Conservation (phyloP, 2,329 filamentous ascomycete genomes). For the Fusarium chuoi region DNA sequence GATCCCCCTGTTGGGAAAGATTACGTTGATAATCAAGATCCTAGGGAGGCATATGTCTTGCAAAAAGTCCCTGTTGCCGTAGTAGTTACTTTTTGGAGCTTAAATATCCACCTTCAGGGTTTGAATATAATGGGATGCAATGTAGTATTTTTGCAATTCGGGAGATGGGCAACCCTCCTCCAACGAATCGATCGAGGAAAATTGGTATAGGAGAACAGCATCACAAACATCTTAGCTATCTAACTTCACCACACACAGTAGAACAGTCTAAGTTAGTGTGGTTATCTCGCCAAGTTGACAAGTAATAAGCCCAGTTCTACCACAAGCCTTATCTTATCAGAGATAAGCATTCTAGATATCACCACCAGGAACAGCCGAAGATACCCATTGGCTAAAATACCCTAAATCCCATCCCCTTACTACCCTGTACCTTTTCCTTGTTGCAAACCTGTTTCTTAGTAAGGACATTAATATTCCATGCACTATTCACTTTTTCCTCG, state of each 20-base stretch:
- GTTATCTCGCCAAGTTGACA: not conserved
- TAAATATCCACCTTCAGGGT: not conserved
- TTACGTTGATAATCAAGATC: too few species aligned
- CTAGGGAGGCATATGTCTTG: not conserved
- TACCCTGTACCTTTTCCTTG: not conserved
- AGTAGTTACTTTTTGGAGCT: not conserved
- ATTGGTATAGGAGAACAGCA: too few species aligned
- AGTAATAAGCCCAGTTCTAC: not conserved
- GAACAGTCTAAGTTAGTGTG: not conserved
- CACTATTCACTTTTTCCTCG: not conserved
- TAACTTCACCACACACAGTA: not conserved
- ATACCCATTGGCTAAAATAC: not conserved
- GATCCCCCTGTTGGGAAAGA: not conserved
- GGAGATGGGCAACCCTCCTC: not conserved
- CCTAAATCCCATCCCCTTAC: rapidly evolving
- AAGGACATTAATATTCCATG: too few species aligned
- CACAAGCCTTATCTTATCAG: not conserved
- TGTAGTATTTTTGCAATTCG: not conserved
- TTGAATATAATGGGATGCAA: not conserved
- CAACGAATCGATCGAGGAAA: too few species aligned
- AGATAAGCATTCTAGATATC: not conserved
- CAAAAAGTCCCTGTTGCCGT: too few species aligned
- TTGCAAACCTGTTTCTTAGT: not conserved
- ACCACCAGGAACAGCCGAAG: too few species aligned
- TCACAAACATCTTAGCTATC: not conserved